A percentile compares a stretch with the other conserved stretches of the same genome.
phyloP scores from a whole-genome alignment of 352 stramenopile species.

The Nannochloropsis limnetica region DNA sequence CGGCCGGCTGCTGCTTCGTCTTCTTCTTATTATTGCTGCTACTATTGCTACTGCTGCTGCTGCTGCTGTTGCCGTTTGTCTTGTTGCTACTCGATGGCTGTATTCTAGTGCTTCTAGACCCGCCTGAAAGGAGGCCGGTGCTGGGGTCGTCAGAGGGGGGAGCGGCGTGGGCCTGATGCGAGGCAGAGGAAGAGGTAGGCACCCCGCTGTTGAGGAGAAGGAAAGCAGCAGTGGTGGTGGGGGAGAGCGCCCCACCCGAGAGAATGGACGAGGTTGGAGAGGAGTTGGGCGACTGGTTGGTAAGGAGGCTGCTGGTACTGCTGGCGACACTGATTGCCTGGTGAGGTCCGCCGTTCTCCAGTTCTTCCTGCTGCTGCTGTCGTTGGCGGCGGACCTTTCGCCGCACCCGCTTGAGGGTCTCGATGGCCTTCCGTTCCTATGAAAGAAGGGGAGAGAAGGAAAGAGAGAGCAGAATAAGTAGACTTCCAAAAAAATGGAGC shows the following conservation, averaged over 20 bases:
- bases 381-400: not conserved
- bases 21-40: not conserved
- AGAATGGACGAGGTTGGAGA: not conserved
- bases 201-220: not conserved
- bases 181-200: not conserved
- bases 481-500: not conserved
- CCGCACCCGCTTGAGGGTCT: not conserved
- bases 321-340: not conserved
- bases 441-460: not conserved
- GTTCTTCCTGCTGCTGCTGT: slow-evolving; percentile 27
- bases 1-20: not conserved
- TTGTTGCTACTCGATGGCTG: not conserved
- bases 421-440: slow-evolving; percentile 13
- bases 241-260: not conserved
- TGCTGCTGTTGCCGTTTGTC: not conserved
- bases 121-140: not conserved
- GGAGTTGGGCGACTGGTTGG: slow-evolving; percentile 13
- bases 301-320: slow-evolving; percentile 5
- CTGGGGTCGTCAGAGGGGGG: not conserved
- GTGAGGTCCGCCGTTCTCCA: not conserved
- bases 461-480: not conserved
- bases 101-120: not conserved
- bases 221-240: slow-evolving; percentile 23
- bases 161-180: not conserved
- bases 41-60: not conserved